Percentiles rank a stretch among this genome's conserved stretches.
These are phyloP conservation scores for Triticum timopheevii DNA, from an alignment of 176 grass and related monocot genomes.

Conservation along the genomic window DNA sequence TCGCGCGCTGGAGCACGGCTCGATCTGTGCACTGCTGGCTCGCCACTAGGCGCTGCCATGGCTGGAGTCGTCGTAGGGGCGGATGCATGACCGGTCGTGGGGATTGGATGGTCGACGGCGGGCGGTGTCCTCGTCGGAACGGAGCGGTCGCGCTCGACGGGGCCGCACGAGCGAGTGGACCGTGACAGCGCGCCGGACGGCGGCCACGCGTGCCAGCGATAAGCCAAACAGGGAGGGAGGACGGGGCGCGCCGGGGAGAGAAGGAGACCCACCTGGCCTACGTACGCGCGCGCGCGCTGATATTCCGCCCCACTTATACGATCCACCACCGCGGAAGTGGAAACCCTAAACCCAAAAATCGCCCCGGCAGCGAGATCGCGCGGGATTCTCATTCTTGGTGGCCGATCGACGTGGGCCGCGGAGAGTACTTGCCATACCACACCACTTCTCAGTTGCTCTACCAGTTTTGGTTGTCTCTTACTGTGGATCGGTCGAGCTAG, in stretches of 20 bases:
- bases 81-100: slow-evolving; percentile 21
- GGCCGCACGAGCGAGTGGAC: slow-evolving; percentile 21
- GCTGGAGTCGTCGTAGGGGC: slow-evolving; percentile 13
- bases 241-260: neutral
- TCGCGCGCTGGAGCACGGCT: neutral
- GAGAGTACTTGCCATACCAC: neutral
- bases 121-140: slow-evolving; percentile 40
- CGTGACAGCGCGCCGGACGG: slow-evolving; percentile 23
- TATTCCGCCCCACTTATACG: slow-evolving; percentile 43
- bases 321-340: neutral
- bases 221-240: slow-evolving; percentile 25
- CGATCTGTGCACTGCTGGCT: neutral
- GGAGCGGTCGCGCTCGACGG: slow-evolving; percentile 37
- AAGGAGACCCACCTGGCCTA: neutral
- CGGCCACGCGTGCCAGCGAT: slow-evolving; percentile 41
- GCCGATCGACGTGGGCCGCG: slow-evolving; percentile 32
- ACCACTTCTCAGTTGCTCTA: neutral
- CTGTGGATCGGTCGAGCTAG: neutral
- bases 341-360: neutral
- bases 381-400: neutral
- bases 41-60: neutral
- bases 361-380: slow-evolving; percentile 10
- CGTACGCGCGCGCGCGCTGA: slow-evolving; percentile 31
- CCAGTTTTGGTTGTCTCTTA: neutral
- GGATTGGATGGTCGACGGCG: slow-evolving; percentile 45